Evolutionary conservation across 2,329 filamentous ascomycete genomes (phyloP).

Genomic region (Talaromyces sp.): DNA sequence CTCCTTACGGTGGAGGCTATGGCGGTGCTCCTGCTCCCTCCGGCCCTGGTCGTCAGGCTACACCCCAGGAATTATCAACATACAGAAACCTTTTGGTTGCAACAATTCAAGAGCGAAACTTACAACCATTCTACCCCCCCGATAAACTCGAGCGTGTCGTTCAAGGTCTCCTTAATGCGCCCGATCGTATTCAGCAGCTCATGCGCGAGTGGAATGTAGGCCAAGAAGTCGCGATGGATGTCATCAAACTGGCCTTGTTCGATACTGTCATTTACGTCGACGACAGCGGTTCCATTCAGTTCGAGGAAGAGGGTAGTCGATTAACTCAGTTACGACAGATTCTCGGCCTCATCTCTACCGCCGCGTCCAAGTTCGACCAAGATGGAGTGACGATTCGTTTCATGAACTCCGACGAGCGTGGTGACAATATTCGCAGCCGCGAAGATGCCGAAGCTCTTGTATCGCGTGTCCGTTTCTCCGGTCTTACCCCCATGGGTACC

Average conservation of each 20-base stretch:
- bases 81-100: slow-evolving; percentile 56
- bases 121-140: slow-evolving; percentile 58
- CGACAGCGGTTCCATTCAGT: slow-evolving; percentile 67
- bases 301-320: slow-evolving; percentile 63
- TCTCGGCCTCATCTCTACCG: slow-evolving; percentile 60
- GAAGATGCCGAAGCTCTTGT: slow-evolving; percentile 59
- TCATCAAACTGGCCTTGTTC: slow-evolving; percentile 61
- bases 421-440: slow-evolving; percentile 55
- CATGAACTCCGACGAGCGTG: slow-evolving; percentile 60
- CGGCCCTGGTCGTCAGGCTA: slow-evolving; percentile 32
- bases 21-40: slow-evolving; percentile 30
- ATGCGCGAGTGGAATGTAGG: slow-evolving; percentile 57
- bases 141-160: slow-evolving; percentile 41
- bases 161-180: slow-evolving; percentile 31
- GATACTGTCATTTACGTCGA: slow-evolving; percentile 64
- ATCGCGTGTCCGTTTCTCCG: slow-evolving; percentile 58
- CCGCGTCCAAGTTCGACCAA: slow-evolving; percentile 65
- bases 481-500: slow-evolving; percentile 64
- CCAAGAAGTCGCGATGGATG: slow-evolving; percentile 59
- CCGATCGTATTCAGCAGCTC: slow-evolving; percentile 51
- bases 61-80: slow-evolving; percentile 50
- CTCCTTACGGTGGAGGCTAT: slow-evolving; percentile 22
- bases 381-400: slow-evolving; percentile 67
- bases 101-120: slow-evolving; percentile 58
- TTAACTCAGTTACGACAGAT: slow-evolving; percentile 66